A percentile compares a stretch with the other conserved stretches of the same genome.
These are phyloP conservation scores for Malassezia vespertilionis DNA, from an alignment of 1,284 basidiomycete species.

Conservation along the genomic window DNA sequence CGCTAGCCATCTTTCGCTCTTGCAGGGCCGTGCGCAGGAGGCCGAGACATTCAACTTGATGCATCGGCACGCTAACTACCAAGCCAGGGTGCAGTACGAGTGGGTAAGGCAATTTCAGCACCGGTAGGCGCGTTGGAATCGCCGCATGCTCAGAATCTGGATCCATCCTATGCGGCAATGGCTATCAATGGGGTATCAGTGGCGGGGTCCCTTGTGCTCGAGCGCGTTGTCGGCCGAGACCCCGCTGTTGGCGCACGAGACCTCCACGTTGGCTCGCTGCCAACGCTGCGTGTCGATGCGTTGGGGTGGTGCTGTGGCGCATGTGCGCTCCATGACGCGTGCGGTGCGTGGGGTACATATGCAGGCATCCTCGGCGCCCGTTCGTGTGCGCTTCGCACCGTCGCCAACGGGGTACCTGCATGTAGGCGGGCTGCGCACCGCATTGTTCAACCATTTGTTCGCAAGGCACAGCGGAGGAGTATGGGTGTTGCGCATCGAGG, in stretches of 20 bases:
- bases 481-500: slow-evolving; percentile 86
- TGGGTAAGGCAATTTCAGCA: slow-evolving; percentile 41
- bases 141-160: not conserved
- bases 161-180: not conserved
- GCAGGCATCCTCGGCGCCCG: not conserved
- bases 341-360: not conserved
- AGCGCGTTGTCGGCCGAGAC: not conserved
- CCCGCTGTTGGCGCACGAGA: not conserved
- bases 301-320: no score
- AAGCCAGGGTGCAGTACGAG: slow-evolving; percentile 42
- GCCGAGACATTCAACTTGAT: slow-evolving; percentile 36
- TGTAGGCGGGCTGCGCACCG: slow-evolving; percentile 89
- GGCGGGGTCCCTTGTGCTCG: not conserved
- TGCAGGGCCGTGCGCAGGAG: slow-evolving; percentile 44
- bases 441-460: slow-evolving; percentile 80
- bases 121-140: slow-evolving; percentile 34
- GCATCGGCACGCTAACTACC: slow-evolving; percentile 39
- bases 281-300: not conserved
- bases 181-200: not conserved
- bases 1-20: slow-evolving; percentile 7
- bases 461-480: slow-evolving; percentile 69
- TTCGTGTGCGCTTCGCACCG: slow-evolving; percentile 74
- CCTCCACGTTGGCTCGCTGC: not conserved
- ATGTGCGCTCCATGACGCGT: no score
- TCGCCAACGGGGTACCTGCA: slow-evolving; percentile 91